These are phyloP conservation scores for Boletellus sp. DNA, from an alignment of 768 basidiomycete genomes.

Conservation along the genomic window DNA sequence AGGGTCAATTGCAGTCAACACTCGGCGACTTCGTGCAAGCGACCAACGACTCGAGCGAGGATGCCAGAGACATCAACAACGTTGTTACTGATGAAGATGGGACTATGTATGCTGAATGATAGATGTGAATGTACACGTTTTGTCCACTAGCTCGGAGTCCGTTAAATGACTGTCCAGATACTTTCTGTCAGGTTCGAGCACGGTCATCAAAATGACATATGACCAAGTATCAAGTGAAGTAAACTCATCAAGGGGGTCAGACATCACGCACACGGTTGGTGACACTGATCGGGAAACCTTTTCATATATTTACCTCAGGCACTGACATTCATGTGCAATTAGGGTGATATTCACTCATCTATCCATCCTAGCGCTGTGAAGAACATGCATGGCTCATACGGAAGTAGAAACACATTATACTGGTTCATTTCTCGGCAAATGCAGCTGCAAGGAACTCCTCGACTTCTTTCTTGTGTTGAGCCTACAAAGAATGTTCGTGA, in stretches of 20 bases:
- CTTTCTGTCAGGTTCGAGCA: neutral
- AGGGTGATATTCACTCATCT: slow-evolving; percentile 2
- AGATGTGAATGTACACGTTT: neutral
- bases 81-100: slow-evolving; percentile 59
- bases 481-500: slow-evolving; percentile 34
- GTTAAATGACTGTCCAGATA: neutral
- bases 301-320: no score
- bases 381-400: neutral
- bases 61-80: slow-evolving; percentile 27
- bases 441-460: slow-evolving; percentile 66
- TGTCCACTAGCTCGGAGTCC: neutral
- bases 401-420: neutral
- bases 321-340: no score
- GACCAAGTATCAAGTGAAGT: no score
- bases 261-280: no score
- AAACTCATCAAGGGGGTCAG: no score
- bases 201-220: no score
- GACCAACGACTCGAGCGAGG: slow-evolving; percentile 23
- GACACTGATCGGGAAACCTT: no score
- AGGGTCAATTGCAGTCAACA: slow-evolving; percentile 33
- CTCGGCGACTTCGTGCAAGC: slow-evolving; percentile 48
- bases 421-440: slow-evolving; percentile 37
- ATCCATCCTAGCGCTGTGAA: slow-evolving; percentile 1
- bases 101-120: slow-evolving; percentile 46
- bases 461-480: slow-evolving; percentile 88